Conservation (phyloP, 176 grass and related monocot species). For the Oryza nivara region DNA sequence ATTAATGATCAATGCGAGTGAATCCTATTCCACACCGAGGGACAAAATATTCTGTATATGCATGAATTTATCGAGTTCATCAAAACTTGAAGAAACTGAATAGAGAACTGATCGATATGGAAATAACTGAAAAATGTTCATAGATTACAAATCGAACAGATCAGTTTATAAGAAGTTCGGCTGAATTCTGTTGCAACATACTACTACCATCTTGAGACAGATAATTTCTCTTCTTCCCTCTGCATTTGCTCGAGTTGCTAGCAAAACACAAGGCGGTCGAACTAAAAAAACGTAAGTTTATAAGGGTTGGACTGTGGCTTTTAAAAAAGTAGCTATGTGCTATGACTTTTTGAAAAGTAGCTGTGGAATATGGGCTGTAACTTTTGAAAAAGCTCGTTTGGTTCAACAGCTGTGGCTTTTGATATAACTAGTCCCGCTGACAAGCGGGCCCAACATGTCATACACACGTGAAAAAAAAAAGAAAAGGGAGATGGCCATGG, state of each 20-base stretch:
- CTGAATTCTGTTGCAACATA: neutral
- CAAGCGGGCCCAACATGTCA: no score
- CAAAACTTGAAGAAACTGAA: neutral
- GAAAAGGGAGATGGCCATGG: no score
- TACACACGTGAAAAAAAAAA: no score
- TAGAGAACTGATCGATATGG: neutral
- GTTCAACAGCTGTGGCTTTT: no score
- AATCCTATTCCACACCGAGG: neutral
- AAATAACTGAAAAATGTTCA: neutral
- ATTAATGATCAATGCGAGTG: neutral
- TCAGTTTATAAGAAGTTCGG: neutral
- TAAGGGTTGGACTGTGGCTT: no score
- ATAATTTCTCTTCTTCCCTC: neutral
- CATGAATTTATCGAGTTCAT: neutral
- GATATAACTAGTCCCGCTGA: no score
- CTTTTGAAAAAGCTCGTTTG: no score
- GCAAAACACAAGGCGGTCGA: no score
- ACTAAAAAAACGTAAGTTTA: no score
- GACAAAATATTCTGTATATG: neutral
- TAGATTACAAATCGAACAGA: neutral
- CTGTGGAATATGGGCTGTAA: no score
- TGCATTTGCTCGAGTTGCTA: neutral
- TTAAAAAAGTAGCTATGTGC: no score
- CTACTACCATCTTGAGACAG: neutral
- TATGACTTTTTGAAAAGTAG: no score